Evolutionary conservation across 139 green algal genomes (phyloP).

Genomic region (Deuterostichococcus epilithicus): DNA sequence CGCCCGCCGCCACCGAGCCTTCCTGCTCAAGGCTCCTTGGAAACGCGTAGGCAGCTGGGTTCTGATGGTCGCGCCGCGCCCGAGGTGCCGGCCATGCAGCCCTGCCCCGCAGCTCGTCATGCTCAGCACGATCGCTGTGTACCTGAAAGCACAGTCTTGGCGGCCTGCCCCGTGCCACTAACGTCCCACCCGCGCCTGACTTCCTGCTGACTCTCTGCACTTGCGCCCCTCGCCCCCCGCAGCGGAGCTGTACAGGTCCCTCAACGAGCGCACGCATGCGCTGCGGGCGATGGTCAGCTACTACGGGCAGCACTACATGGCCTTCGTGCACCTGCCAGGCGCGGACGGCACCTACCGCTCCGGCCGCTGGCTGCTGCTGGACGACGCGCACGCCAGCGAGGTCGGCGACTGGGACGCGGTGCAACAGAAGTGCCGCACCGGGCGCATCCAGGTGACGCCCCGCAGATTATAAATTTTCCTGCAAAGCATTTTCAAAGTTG

Average conservation of each 20-base stretch:
- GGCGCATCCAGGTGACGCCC: constrained; percentile 66
- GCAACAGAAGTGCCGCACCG: constrained; percentile 36
- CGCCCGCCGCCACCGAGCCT: neutral
- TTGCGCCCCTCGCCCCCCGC: constrained; percentile 18
- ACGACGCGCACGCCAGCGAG: constrained; percentile 47
- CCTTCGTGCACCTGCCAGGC: constrained; percentile 54
- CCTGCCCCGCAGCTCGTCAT: neutral
- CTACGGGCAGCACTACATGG: constrained; percentile 78
- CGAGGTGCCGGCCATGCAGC: neutral
- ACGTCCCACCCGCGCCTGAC: neutral
- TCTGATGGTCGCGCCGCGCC: too few species aligned
- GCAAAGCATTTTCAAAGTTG: neutral
- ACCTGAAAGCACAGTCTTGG: neutral
- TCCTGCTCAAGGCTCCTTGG: neutral
- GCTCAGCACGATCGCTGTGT: neutral
- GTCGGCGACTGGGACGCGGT: constrained; percentile 44
- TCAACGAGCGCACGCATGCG: constrained; percentile 27
- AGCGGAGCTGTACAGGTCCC: constrained; percentile 3
- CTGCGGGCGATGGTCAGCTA: constrained; percentile 68
- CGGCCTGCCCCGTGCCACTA: neutral
- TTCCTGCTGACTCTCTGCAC: neutral
- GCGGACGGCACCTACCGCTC: neutral
- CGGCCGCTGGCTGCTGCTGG: constrained; percentile 65
- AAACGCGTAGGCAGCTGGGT: neutral
- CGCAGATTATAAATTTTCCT: too few species aligned